Percentiles rank a stretch among this genome's conserved stretches.
Conservation (phyloP, 768 basidiomycete genomes). For the Lactarius deliciosus region DNA sequence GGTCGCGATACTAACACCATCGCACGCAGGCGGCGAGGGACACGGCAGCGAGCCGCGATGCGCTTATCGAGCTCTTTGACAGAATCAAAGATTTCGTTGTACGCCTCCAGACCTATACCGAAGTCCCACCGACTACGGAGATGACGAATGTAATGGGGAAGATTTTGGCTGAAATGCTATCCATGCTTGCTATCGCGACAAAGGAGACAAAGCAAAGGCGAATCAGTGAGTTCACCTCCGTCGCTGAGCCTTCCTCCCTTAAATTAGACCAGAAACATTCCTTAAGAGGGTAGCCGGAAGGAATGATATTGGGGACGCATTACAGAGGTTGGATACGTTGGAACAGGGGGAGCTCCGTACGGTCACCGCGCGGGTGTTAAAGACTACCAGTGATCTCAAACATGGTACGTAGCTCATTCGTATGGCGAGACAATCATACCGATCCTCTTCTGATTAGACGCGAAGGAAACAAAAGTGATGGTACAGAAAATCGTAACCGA, state of each 20-base stretch:
- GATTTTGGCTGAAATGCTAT: background rate
- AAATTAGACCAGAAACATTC: background rate
- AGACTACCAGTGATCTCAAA: background rate
- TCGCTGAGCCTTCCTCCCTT: background rate
- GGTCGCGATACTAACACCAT: background rate
- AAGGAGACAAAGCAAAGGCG: background rate
- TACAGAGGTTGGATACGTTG: no score
- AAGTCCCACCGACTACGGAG: background rate
- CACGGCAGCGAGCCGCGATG: background rate
- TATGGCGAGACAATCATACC: background rate
- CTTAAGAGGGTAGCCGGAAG: no score
- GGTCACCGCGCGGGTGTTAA: no score
- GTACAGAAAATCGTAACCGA: background rate
- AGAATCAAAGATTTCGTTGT: background rate
- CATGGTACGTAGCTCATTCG: background rate
- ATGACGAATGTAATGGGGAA: background rate
- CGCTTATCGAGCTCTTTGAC: background rate
- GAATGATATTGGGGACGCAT: no score
- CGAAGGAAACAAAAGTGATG: background rate
- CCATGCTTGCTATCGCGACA: background rate
- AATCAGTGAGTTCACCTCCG: background rate
- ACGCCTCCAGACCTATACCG: background rate
- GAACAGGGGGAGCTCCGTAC: no score
- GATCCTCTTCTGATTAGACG: background rate
- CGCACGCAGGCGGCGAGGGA: no score